Conservation (phyloP, 441 rosid species). For the Dalechampia spathulata region DNA sequence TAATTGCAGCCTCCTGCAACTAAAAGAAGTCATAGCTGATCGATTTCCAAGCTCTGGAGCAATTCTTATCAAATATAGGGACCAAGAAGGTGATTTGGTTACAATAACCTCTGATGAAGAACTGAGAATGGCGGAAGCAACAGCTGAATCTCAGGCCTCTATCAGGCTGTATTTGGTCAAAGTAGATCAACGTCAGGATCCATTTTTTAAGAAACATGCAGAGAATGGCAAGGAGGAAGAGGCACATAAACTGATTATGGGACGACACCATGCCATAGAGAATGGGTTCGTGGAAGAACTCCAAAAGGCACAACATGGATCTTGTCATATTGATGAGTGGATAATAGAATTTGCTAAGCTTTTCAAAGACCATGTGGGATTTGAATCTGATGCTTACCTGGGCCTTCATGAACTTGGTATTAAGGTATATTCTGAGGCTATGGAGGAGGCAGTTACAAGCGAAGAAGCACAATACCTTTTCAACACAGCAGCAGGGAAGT, state of each 20-base stretch:
- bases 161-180: slow-evolving; percentile 60
- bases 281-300: slow-evolving; percentile 33
- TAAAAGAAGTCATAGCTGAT: slow-evolving; percentile 61
- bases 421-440: slow-evolving; percentile 83
- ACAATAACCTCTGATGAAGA: slow-evolving; percentile 84
- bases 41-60: slow-evolving; percentile 58
- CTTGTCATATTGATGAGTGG: slow-evolving; percentile 67
- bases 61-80: slow-evolving; percentile 71
- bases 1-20: slow-evolving; percentile 50
- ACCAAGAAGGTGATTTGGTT: slow-evolving; percentile 83
- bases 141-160: slow-evolving; percentile 41
- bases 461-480: slow-evolving; percentile 85
- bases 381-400: slow-evolving; percentile 78
- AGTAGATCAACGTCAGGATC: slow-evolving; percentile 55
- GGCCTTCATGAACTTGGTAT: slow-evolving; percentile 87
- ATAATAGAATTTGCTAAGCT: slow-evolving; percentile 73
- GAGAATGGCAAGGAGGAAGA: slow-evolving; percentile 14
- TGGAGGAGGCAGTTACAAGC: slow-evolving; percentile 81
- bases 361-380: slow-evolving; percentile 84
- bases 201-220: slow-evolving; percentile 36
- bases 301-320: slow-evolving; percentile 27
- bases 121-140: slow-evolving; percentile 58
- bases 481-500: slow-evolving; percentile 66
- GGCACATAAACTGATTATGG: slow-evolving; percentile 17
- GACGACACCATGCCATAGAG: slow-evolving; percentile 23